Conservation (phyloP, 2,329 filamentous ascomycete species). For the Exophiala sp. region DNA sequence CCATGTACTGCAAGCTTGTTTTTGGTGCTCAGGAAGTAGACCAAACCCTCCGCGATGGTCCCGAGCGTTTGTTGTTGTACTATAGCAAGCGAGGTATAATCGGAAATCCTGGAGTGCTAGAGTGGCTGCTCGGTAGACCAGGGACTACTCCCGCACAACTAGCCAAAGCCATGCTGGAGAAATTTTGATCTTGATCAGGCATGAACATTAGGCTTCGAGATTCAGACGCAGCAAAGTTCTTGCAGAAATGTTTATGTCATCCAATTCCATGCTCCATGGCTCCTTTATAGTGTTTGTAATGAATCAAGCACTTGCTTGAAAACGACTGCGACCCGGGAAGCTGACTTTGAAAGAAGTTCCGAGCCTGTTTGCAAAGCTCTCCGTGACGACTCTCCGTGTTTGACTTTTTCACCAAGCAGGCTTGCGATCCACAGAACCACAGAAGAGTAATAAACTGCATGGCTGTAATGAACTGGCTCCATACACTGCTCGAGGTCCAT, state of each 20-base stretch:
- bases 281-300: too few species aligned
- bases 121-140: constrained; percentile 28
- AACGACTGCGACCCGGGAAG: too few species aligned
- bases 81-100: constrained; percentile 27
- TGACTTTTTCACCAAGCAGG: too few species aligned
- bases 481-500: neutral
- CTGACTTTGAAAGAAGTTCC: too few species aligned
- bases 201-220: too few species aligned
- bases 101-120: constrained; percentile 28
- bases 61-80: constrained; percentile 27
- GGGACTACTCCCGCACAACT: constrained; percentile 12
- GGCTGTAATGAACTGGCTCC: constrained; percentile 4
- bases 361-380: too few species aligned
- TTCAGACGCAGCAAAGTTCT: too few species aligned
- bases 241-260: too few species aligned
- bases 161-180: neutral
- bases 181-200: too few species aligned
- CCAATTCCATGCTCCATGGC: too few species aligned
- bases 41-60: constrained; percentile 14
- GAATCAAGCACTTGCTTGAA: too few species aligned
- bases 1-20: neutral
- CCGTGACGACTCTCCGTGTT: too few species aligned
- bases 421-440: neutral
- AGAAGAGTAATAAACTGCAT: constrained; percentile 6
- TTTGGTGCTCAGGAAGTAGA: neutral